Percentiles rank a stretch among this genome's conserved stretches.
phyloP scores from a whole-genome alignment of 306 rosid species.

The Pachyrhizus erosus region DNA sequence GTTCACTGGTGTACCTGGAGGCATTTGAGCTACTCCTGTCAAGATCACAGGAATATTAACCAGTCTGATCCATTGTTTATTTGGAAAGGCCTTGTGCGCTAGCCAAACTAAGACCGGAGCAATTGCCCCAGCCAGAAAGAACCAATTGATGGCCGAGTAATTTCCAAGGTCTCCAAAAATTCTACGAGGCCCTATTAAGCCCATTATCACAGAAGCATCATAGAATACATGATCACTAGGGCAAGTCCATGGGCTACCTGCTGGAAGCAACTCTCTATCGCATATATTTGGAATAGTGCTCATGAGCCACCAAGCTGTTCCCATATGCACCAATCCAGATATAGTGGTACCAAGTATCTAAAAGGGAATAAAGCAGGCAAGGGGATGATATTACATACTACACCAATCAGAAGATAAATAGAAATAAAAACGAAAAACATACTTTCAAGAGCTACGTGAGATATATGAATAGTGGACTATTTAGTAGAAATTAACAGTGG shows the following conservation, averaged over 20 bases:
- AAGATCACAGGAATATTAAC: conserved; percentile 65
- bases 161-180: conserved; percentile 71
- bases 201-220: conserved; percentile 77
- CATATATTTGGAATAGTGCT: conserved; percentile 65
- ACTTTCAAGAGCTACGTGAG: background rate
- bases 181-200: conserved; percentile 66
- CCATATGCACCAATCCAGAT: conserved; percentile 59
- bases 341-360: conserved; percentile 63
- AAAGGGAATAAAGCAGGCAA: background rate
- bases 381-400: background rate
- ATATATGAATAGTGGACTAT: background rate
- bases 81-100: conserved; percentile 69
- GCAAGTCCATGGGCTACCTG: conserved; percentile 83
- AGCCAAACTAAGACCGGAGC: conserved; percentile 71
- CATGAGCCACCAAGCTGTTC: conserved; percentile 83
- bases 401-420: background rate
- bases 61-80: conserved; percentile 61
- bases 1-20: conserved; percentile 73
- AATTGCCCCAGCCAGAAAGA: conserved; percentile 64
- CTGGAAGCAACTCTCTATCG: conserved; percentile 58
- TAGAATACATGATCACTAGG: conserved; percentile 77
- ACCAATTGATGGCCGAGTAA: conserved; percentile 69
- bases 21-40: conserved; percentile 56
- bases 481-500: background rate
- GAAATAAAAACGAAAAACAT: background rate